These are phyloP conservation scores for Oidiodendron maius DNA, from an alignment of 495 filamentous ascomycete species.

Conservation along the genomic window DNA sequence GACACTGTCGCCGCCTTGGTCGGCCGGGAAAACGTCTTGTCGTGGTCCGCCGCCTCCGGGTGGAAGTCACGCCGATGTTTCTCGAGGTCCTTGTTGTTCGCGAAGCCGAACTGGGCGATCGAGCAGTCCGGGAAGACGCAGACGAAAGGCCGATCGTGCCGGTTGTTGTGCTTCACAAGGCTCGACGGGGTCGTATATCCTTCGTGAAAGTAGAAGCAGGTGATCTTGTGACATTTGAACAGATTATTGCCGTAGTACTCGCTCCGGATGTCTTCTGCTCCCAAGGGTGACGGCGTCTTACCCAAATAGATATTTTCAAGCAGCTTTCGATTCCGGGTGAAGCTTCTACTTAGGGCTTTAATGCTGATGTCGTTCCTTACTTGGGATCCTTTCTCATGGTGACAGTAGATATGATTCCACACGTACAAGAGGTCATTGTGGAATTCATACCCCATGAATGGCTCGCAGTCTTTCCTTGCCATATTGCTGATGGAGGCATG, in stretches of 20 bases:
- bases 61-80: constrained; percentile 22
- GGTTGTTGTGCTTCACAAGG: constrained; percentile 28
- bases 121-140: constrained; percentile 29
- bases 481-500: neutral
- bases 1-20: neutral
- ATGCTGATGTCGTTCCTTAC: too few relatives aligned
- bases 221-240: constrained; percentile 35
- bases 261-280: constrained; percentile 2
- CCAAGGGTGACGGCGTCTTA: neutral
- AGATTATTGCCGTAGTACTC: constrained; percentile 28
- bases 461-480: neutral
- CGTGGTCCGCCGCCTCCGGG: neutral
- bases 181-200: constrained; percentile 28
- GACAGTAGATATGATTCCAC: constrained; percentile 4
- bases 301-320: neutral
- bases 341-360: neutral
- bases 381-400: neutral
- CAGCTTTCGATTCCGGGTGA: neutral
- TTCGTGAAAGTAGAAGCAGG: constrained; percentile 37
- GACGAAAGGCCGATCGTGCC: constrained; percentile 33
- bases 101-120: constrained; percentile 30
- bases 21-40: neutral
- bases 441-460: neutral
- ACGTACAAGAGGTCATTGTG: neutral
- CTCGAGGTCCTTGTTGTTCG: constrained; percentile 31